Percentiles rank a stretch among this genome's conserved stretches.
Conservation (phyloP, 768 basidiomycete species). For the Phaffia australis region DNA sequence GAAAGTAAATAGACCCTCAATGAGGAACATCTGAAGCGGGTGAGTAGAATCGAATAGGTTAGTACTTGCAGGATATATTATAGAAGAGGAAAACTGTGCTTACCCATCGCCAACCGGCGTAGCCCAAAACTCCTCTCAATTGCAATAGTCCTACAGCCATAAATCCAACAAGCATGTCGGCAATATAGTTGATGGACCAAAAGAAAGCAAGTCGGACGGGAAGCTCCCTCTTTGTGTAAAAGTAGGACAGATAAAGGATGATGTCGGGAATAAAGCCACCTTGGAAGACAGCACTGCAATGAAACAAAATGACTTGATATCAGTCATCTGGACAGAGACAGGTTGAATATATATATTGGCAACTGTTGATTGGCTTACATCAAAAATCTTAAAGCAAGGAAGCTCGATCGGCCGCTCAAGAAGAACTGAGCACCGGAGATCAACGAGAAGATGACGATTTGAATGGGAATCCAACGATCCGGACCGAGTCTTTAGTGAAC, state of each 20-base stretch:
- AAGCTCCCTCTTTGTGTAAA: constrained; percentile 22
- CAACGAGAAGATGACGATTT: constrained; percentile 35
- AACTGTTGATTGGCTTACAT: constrained; percentile 6
- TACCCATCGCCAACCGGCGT: constrained; percentile 42
- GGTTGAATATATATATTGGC: neutral
- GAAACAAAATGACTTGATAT: neutral
- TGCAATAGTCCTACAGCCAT: constrained; percentile 29
- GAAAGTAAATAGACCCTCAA: constrained; percentile 42
- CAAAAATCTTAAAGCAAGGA: constrained; percentile 23
- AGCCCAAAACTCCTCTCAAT: constrained; percentile 47
- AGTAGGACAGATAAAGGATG: constrained; percentile 24
- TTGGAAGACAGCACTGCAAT: constrained; percentile 43
- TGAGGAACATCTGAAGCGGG: constrained; percentile 39
- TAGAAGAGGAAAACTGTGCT: neutral
- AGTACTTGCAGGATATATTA: neutral
- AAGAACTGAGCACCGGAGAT: constrained; percentile 4
- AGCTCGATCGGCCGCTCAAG: constrained; percentile 19
- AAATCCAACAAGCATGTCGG: constrained; percentile 25
- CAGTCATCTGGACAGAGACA: constrained; percentile 19
- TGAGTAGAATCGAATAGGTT: constrained; percentile 29
- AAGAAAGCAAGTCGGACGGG: constrained; percentile 45
- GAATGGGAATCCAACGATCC: constrained; percentile 31
- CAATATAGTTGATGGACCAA: constrained; percentile 34
- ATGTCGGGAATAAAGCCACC: constrained; percentile 43
- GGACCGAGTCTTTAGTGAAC: constrained; percentile 42